Evolutionary conservation across 73 alveolate genomes (phyloP), one percentile per base, ranked within the genome.

Genomic region (Uronychia setigera): DNA sequence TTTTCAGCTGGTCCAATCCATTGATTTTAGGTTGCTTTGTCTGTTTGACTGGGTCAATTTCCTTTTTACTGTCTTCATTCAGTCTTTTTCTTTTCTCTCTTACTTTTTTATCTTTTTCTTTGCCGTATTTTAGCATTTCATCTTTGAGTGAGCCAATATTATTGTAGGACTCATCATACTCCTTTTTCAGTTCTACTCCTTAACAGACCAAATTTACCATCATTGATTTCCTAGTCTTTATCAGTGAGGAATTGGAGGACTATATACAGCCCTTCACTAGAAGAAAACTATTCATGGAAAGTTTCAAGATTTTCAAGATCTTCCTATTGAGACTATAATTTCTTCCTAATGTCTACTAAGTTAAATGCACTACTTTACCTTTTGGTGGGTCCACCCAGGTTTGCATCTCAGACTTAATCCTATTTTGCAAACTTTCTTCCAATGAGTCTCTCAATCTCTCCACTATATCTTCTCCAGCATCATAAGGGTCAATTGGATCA

Each of bases 301-400:
- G 80, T 35, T 67, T 81, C 81, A 35, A 27, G 32, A 1, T 29
- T 30, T 11, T 11, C 29, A 1, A 78, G 75, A n/a, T 35, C 27
- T 26, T 27, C 30, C 1, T 28, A 29, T 30, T 46, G 58, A 0
- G 46, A 30, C n/a, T 9, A 9, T 35, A 35, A 77, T 1, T 58
- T 29, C 1, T 25, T 9, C 19, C 67, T 11, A 46, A 46, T 19
- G 19, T 46, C n/a, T 46, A 5, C 19, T 46, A 19, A 19, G 67
- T 46, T 46, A 46, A 46, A 46, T 11, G 67, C 5, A 19, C n/a
- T n/a, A n/a, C 19, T 19, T 46, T 19, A 46, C 67, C 83, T 34
- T 90, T 77, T 74, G 78, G 80, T 46, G 88, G 87, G 86, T 85
- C 96, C 31, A 76, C 88, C 95, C 94, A 92, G 33, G 89, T 33